Conservation (phyloP, 2,329 filamentous ascomycete genomes). For the Aspergillus puulaauensis region DNA sequence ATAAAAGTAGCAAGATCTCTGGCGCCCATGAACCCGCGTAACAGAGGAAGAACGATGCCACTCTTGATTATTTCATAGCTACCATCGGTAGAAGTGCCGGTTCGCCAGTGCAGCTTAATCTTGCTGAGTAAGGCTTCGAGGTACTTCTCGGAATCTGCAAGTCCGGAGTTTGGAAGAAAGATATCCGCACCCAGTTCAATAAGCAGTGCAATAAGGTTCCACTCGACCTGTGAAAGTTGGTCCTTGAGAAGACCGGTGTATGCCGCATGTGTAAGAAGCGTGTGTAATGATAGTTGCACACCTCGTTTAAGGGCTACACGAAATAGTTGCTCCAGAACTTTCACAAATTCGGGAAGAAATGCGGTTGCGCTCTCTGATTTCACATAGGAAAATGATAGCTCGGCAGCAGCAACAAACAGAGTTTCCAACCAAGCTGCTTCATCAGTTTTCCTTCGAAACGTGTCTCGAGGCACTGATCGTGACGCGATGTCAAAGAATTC, state of each 20-base stretch:
- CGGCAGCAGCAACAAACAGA: constrained; percentile 45
- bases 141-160: constrained; percentile 36
- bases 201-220: constrained; percentile 43
- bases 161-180: constrained; percentile 45
- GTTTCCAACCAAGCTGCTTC: constrained; percentile 53
- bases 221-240: constrained; percentile 34
- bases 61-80: constrained; percentile 37
- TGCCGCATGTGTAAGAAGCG: constrained; percentile 40
- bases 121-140: constrained; percentile 38
- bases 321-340: constrained; percentile 38
- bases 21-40: constrained; percentile 41
- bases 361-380: constrained; percentile 27
- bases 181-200: constrained; percentile 44
- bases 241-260: constrained; percentile 42
- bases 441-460: constrained; percentile 42
- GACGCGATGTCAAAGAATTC: constrained; percentile 48
- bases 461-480: constrained; percentile 45
- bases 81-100: constrained; percentile 13
- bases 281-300: constrained; percentile 41
- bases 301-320: constrained; percentile 39
- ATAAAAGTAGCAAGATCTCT: constrained; percentile 42
- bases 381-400: constrained; percentile 38
- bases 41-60: constrained; percentile 39
- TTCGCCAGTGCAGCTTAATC: constrained; percentile 34
- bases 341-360: constrained; percentile 31